Percentiles rank a stretch among this genome's conserved stretches.
These are phyloP conservation scores for Ophiocordyceps camponoti-floridani DNA, from an alignment of 2,329 filamentous ascomycete species.

Conservation along the genomic window DNA sequence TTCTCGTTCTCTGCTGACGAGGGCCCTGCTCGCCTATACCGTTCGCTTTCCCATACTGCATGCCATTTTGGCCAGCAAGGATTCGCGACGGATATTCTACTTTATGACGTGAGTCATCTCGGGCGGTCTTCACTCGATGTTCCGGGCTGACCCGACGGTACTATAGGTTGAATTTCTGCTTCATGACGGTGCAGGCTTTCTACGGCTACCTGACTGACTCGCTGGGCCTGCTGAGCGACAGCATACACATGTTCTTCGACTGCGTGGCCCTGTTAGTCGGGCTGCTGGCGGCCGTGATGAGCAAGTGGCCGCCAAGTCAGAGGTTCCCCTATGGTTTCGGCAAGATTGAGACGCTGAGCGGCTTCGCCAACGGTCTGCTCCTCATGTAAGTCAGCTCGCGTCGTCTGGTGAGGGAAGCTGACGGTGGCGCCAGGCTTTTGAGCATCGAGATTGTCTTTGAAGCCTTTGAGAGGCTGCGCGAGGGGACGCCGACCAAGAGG, in stretches of 20 bases:
- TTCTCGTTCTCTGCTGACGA: constrained; percentile 48
- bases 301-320: constrained; percentile 84
- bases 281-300: constrained; percentile 79
- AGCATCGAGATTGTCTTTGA: constrained; percentile 94
- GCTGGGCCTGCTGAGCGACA: constrained; percentile 86
- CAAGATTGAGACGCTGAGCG: constrained; percentile 90
- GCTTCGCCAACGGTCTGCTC: constrained; percentile 92
- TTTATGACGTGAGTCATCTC: constrained; percentile 59
- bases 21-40: constrained; percentile 50
- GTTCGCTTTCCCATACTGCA: constrained; percentile 62
- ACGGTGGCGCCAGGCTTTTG: constrained; percentile 45
- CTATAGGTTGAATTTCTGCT: constrained; percentile 69
- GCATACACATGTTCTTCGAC: constrained; percentile 99
- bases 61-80: constrained; percentile 74
- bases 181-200: constrained; percentile 88
- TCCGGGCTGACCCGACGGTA: background rate
- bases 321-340: constrained; percentile 90
- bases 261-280: constrained; percentile 85
- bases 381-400: constrained; percentile 44
- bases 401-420: constrained; percentile 1
- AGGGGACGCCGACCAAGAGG: constrained; percentile 68
- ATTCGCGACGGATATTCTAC: constrained; percentile 90
- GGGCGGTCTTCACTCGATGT: background rate
- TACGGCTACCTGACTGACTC: constrained; percentile 92
- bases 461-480: constrained; percentile 71